These are phyloP conservation scores for Sarocladiaceae sp. DNA, from an alignment of 2,329 filamentous ascomycete genomes.

Conservation along the genomic window DNA sequence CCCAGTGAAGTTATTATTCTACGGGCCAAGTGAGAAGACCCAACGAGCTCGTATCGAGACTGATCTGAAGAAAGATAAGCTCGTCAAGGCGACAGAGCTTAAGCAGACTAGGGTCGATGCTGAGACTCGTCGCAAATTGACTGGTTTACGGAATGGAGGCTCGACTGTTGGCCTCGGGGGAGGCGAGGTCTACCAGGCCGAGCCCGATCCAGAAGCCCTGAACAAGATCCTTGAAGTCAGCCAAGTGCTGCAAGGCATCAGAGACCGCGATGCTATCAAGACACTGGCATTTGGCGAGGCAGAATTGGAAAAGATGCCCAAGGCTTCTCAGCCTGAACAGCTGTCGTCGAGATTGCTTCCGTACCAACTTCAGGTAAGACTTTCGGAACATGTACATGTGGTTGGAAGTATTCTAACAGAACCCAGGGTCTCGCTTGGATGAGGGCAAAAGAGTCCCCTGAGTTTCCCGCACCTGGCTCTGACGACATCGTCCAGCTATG, in stretches of 20 bases:
- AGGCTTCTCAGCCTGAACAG: slow-evolving; percentile 61
- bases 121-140: slow-evolving; percentile 44
- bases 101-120: slow-evolving; percentile 51
- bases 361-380: slow-evolving; percentile 64
- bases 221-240: slow-evolving; percentile 63
- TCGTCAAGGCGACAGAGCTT: slow-evolving; percentile 55
- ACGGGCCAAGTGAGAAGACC: slow-evolving; percentile 57
- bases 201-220: slow-evolving; percentile 25
- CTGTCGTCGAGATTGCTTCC: slow-evolving; percentile 68
- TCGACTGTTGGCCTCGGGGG: slow-evolving; percentile 32
- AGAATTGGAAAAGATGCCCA: slow-evolving; percentile 65
- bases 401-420: slow-evolving; percentile 20
- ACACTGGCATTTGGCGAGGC: slow-evolving; percentile 68
- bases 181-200: background rate
- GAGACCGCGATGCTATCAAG: slow-evolving; percentile 63
- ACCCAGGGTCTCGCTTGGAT: slow-evolving; percentile 76
- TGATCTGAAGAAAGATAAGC: slow-evolving; percentile 58
- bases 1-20: slow-evolving; percentile 65
- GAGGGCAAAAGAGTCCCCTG: slow-evolving; percentile 67
- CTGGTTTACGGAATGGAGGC: slow-evolving; percentile 33
- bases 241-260: slow-evolving; percentile 58
- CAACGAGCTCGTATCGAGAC: slow-evolving; percentile 52
- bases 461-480: slow-evolving; percentile 54
- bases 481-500: slow-evolving; percentile 69
- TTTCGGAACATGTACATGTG: too few relatives aligned